phyloP scores from a whole-genome alignment of 1,139 yeast species.

The Lodderomyces beijingensis region DNA sequence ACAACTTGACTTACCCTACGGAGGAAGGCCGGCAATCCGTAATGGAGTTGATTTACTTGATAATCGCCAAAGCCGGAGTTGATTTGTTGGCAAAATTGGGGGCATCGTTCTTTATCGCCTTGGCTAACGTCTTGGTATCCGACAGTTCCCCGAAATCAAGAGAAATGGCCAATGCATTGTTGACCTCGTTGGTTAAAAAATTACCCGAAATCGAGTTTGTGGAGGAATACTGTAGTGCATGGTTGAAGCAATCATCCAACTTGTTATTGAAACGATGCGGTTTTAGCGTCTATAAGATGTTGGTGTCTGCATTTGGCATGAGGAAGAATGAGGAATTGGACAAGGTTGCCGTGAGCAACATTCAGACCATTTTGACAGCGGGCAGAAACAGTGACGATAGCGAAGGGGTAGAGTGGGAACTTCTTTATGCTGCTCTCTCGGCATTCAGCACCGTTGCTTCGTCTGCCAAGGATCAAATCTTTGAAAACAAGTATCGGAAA shows the following conservation, averaged over 20 bases:
- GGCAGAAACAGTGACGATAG: conserved; percentile 29
- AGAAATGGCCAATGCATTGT: conserved; percentile 71
- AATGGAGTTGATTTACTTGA: conserved; percentile 75
- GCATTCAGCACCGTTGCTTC: conserved; percentile 45
- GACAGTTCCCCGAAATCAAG: conserved; percentile 83
- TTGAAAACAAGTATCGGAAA: conserved; percentile 22
- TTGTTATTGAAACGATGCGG: conserved; percentile 69
- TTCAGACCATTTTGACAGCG: conserved; percentile 33
- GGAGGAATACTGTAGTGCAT: conserved; percentile 57
- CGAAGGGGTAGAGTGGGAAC: conserved; percentile 61
- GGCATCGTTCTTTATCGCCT: conserved; percentile 74
- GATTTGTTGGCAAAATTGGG: conserved; percentile 61
- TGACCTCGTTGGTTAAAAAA: conserved; percentile 53
- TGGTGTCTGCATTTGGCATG: conserved; percentile 47
- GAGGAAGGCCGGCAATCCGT: conserved; percentile 87
- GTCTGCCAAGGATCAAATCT: conserved; percentile 26
- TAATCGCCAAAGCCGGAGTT: conserved; percentile 62
- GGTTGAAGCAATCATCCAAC: conserved; percentile 63
- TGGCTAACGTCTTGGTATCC: conserved; percentile 71
- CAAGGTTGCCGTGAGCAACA: conserved; percentile 30
- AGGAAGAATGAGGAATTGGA: conserved; percentile 37
- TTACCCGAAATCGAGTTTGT: conserved; percentile 41
- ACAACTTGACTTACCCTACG: conserved; percentile 80
- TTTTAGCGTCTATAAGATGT: conserved; percentile 65
- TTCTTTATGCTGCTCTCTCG: conserved; percentile 62